Conservation (phyloP, 768 basidiomycete species). For the Psilocybe subaeruginosa region DNA sequence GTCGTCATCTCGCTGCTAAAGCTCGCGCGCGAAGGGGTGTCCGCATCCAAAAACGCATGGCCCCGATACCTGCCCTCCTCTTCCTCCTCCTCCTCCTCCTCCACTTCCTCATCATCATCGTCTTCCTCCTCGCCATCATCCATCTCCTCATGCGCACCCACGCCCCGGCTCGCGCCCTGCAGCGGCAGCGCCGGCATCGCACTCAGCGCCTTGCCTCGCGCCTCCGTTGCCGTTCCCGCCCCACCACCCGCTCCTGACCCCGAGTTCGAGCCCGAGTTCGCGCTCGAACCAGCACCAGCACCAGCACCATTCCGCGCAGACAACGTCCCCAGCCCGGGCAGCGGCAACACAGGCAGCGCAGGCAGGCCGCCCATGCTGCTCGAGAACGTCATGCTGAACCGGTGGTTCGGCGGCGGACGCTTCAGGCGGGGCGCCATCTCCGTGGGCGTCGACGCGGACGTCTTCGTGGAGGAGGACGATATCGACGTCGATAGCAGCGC, state of each 20-base stretch:
- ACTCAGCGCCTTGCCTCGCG: slow-evolving; percentile 36
- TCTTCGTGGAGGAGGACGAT: too few species aligned
- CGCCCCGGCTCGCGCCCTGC: slow-evolving; percentile 30
- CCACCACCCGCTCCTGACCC: too few species aligned
- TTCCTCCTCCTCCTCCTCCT: slow-evolving; percentile 28
- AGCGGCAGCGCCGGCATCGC: slow-evolving; percentile 54
- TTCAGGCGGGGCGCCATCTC: not conserved
- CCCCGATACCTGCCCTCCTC: slow-evolving; percentile 33
- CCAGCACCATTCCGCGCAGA: slow-evolving; percentile 7
- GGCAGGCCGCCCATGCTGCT: slow-evolving; percentile 17
- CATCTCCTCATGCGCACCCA: slow-evolving; percentile 32
- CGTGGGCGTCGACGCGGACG: not conserved
- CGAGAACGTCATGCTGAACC: slow-evolving; percentile 27
- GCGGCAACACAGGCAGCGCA: not conserved
- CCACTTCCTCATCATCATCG: slow-evolving; percentile 23
- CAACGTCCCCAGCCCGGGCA: not conserved
- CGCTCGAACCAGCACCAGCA: slow-evolving; percentile 11
- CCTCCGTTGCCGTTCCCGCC: not conserved
- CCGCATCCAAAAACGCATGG: slow-evolving; percentile 35
- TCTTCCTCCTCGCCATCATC: slow-evolving; percentile 44
- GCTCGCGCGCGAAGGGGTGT: slow-evolving; percentile 28
- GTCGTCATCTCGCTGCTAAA: slow-evolving; percentile 22
- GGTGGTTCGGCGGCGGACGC: slow-evolving; percentile 22
- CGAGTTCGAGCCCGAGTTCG: too few species aligned
- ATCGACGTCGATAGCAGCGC: too few species aligned